Base-by-base conservation (phyloP, 805 yeast genomes). In the Spathaspora girioi region DNA sequence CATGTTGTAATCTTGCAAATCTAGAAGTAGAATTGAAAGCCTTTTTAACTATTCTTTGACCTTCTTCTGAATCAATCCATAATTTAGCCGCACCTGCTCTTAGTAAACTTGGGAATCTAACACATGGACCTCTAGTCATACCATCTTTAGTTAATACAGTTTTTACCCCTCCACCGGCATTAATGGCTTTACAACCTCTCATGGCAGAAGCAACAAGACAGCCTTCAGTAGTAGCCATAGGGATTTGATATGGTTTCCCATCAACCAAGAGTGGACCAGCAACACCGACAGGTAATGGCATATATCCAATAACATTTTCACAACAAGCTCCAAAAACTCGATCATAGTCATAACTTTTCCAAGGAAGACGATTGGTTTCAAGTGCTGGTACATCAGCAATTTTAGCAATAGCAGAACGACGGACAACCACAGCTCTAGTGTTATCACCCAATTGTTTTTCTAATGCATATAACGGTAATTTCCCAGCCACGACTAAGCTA, bases 61-160 rank as follows among this genome's bases (percentile, higher is more conserved):
- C 99, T 61, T 90, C 98, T 56, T 87, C 96, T 32, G 97, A 88
- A 66, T 94, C 99, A 51, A 94, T 76, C 97, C 97, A 94, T 29
- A 88, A 70, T 69, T 94, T 94, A 62, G 97, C 94, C 23, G 90
- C 90, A 63, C 98, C 99, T 10, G 98, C 91, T 71, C 97, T 83
- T 23, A 76, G 67, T 65, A 94, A 80, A 8, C 87, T 71, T 43
- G 94, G 87, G 78, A 94, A 94, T 31, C 87, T 76, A 48, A 94
- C 97, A 80, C 97, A 91, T 43, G 99, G 99, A 40, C 99, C 99
- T 76, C 99, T 87, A 15, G 99, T 92, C 99, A 94, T 94, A 69
- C 98, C 97, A 67, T 94, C 99, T 59, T 84, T 87, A 12, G 97
- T 89, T 59, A 94, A 78, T 23, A 93, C 96, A 29, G 99, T 89